Percentiles rank a stretch among this genome's conserved stretches.
Evolutionary conservation across 2,329 filamentous ascomycete species (phyloP).

Genomic region (Sporothrix curviconia): DNA sequence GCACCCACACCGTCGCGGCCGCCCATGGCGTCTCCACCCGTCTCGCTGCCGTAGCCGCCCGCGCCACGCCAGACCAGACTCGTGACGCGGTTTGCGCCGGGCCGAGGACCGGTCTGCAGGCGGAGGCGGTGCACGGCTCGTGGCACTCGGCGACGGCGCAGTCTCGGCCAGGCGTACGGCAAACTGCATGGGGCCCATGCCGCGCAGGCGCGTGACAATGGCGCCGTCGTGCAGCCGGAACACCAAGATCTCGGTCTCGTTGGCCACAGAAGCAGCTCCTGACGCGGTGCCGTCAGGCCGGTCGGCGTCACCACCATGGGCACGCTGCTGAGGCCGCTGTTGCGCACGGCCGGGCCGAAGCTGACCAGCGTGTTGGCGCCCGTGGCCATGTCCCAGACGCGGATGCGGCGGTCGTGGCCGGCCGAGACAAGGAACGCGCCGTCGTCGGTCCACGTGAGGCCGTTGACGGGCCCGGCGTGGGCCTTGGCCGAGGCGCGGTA

Average conservation of each 20-base stretch:
- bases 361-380: conserved; percentile 83
- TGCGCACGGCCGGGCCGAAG: conserved; percentile 77
- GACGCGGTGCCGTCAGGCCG: conserved; percentile 46
- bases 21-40: conserved; percentile 54
- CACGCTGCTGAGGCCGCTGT: conserved; percentile 56
- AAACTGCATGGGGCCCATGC: conserved; percentile 49
- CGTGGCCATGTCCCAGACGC: conserved; percentile 76
- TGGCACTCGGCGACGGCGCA: conserved; percentile 12
- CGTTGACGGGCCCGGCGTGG: conserved; percentile 77
- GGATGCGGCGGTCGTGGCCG: conserved; percentile 75
- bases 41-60: conserved; percentile 49
- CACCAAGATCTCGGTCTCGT: conserved; percentile 70
- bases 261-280: conserved; percentile 71
- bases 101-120: conserved; percentile 29
- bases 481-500: conserved; percentile 52
- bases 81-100: conserved; percentile 62
- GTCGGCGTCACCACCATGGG: conserved; percentile 59
- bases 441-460: conserved; percentile 75
- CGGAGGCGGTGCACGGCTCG: background rate
- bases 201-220: conserved; percentile 63
- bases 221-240: conserved; percentile 74
- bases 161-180: conserved; percentile 31
- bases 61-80: conserved; percentile 64
- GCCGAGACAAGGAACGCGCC: conserved; percentile 70
- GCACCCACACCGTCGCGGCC: conserved; percentile 46